Evolutionary conservation across 148 eudicot genomes (phyloP), one percentile per base, ranked within the genome.

Genomic region (Nepenthes mirabilis): DNA sequence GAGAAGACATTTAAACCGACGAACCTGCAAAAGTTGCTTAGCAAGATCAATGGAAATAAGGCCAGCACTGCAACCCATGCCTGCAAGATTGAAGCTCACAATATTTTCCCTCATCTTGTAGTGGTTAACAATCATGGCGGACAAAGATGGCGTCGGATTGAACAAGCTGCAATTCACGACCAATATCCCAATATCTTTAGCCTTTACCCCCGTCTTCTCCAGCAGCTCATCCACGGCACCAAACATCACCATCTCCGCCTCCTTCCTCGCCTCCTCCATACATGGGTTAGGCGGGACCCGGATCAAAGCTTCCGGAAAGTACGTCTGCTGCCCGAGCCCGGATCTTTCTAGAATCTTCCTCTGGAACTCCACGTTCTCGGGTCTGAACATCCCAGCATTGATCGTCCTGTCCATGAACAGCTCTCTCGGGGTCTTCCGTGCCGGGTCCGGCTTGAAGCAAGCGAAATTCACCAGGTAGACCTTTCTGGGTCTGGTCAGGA

Each of bases 31-130:
- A 48, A 73, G 81, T 6, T 77, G 74, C 52, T 64, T 66, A 8
- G 81, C 77, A 52, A 77, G 81, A 66, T 73, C 81, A 73, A 73
- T 70, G 47, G 81, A 69, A 53, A 77, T 77, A 54, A 77, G 77
- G 32, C 81, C 77, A 49, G 81, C 81, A 55, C 81, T 77, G 34
- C 77, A 77, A 34, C 81, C 81, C 81, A 77, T 77, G 1, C 81
- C 81, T 55, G 77, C 77, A 70, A 77, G 77, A 65, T 77, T 77
- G 52, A 56, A 77, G 64, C 81, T 77, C 61, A 69, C 50, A 23
- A 77, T 34, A 36, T 77, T 77, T 9, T 77, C 81, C 51, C 81
- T 73, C 3, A 77, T 69, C 75, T 77, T 77, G 52, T 77, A 77
- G 14, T 77, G 81, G 62, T 77, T 77, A 0, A 77, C 81, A 37